Percentiles rank a stretch among this genome's conserved stretches.
Evolutionary conservation across 345 rosid genomes (phyloP).

Genomic region (Pistacia vera): DNA sequence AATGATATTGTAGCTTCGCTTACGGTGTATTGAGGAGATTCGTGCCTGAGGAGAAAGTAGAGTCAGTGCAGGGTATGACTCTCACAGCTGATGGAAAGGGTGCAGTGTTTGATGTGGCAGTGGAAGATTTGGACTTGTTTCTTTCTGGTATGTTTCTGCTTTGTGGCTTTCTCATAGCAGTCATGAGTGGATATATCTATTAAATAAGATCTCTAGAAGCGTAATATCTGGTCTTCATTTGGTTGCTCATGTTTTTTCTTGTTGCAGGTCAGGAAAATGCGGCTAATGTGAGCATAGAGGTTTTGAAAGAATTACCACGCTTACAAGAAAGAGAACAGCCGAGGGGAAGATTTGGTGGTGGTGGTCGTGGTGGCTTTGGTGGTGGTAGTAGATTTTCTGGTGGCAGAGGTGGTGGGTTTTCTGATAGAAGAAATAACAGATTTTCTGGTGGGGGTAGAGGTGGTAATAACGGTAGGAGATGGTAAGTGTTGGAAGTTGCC

Average conservation of each 20-base stretch:
- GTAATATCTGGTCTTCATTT: background rate
- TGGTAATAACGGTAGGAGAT: conserved; percentile 26
- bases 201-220: background rate
- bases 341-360: conserved; percentile 66
- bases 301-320: conserved; percentile 65
- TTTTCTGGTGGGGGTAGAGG: conserved; percentile 40
- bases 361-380: conserved; percentile 39
- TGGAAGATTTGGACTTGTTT: conserved; percentile 63
- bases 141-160: conserved; percentile 46
- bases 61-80: conserved; percentile 65
- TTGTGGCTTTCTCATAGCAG: background rate
- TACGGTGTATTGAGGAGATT: conserved; percentile 69
- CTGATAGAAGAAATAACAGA: conserved; percentile 40
- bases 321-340: conserved; percentile 71
- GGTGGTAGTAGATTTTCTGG: conserved; percentile 41
- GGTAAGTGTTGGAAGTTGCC: conserved; percentile 24
- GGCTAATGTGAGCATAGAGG: conserved; percentile 65
- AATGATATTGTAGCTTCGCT: conserved; percentile 51
- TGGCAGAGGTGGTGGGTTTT: conserved; percentile 45
- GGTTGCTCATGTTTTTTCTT: background rate
- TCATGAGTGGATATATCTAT: background rate
- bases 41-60: conserved; percentile 96
- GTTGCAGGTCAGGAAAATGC: conserved; percentile 63
- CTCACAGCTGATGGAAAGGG: conserved; percentile 82
- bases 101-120: conserved; percentile 81